phyloP scores from a whole-genome alignment of 768 basidiomycete genomes.

The Naganishia kalamii region DNA sequence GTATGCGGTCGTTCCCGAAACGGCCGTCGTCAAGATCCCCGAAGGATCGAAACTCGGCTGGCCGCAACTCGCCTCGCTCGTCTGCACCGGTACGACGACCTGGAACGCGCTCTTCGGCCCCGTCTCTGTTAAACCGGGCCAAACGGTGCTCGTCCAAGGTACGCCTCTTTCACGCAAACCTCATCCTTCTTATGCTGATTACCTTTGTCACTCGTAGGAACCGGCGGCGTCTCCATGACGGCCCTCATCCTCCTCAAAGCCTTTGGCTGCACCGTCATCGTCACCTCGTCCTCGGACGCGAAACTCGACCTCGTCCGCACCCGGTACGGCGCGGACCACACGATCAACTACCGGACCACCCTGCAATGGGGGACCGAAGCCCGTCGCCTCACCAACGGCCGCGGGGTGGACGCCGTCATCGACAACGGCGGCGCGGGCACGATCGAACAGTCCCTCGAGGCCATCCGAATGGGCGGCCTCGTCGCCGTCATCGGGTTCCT shows the following conservation, averaged over 20 bases:
- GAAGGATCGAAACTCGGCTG: neutral
- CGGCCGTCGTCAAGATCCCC: neutral
- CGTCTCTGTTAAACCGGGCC: neutral
- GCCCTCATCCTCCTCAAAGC: slow-evolving; percentile 1
- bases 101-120: slow-evolving; percentile 15
- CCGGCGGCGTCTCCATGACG: slow-evolving; percentile 10
- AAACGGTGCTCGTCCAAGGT: slow-evolving; percentile 4
- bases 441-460: neutral
- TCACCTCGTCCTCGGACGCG: neutral
- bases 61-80: neutral
- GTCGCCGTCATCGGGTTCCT: neutral
- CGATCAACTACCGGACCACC: slow-evolving; percentile 1
- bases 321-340: slow-evolving; percentile 9
- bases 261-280: slow-evolving; percentile 2
- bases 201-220: neutral
- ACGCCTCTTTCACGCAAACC: neutral
- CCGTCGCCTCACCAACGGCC: neutral
- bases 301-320: neutral
- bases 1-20: neutral
- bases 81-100: slow-evolving; percentile 7
- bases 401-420: slow-evolving; percentile 3
- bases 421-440: neutral
- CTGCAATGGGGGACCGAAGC: neutral
- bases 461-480: neutral
- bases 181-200: neutral